phyloP scores from a whole-genome alignment of 1,284 basidiomycete genomes.

The Phylloboletellus chloephorus region DNA sequence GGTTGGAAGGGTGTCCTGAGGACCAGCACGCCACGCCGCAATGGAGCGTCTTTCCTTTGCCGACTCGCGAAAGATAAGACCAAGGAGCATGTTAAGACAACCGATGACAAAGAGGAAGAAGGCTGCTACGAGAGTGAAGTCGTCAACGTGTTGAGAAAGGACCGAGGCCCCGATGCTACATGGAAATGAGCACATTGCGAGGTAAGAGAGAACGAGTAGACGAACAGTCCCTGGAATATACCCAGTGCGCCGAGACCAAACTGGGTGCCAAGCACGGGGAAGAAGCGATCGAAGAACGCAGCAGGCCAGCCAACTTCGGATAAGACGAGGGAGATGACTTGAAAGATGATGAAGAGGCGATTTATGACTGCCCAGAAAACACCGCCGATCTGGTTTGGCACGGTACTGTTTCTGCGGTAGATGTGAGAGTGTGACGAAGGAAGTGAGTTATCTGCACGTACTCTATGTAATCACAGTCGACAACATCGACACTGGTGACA shows the following conservation, averaged over 20 bases:
- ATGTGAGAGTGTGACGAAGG: slow-evolving; percentile 11
- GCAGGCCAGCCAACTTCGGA: slow-evolving; percentile 78
- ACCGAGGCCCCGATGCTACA: slow-evolving; percentile 71
- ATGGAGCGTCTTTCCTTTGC: slow-evolving; percentile 60
- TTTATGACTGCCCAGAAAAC: slow-evolving; percentile 86
- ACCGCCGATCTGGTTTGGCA: slow-evolving; percentile 86
- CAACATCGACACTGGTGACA: slow-evolving; percentile 32
- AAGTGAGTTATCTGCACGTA: slow-evolving; percentile 35
- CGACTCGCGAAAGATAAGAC: slow-evolving; percentile 63
- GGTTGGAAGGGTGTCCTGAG: slow-evolving; percentile 52
- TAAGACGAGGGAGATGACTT: slow-evolving; percentile 71
- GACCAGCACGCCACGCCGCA: slow-evolving; percentile 53
- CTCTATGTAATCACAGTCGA: slow-evolving; percentile 75
- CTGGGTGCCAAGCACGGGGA: slow-evolving; percentile 75
- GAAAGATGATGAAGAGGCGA: slow-evolving; percentile 77
- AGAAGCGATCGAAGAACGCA: slow-evolving; percentile 71
- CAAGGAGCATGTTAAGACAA: slow-evolving; percentile 76
- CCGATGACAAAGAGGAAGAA: slow-evolving; percentile 86
- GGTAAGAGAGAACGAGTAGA: slow-evolving; percentile 15
- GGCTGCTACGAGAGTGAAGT: slow-evolving; percentile 80
- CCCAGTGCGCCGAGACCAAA: slow-evolving; percentile 85
- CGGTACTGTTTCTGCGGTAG: slow-evolving; percentile 59
- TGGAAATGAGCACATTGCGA: slow-evolving; percentile 10
- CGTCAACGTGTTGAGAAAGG: slow-evolving; percentile 78
- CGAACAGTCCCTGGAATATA: slow-evolving; percentile 75